phyloP scores from a whole-genome alignment of 768 basidiomycete species.

The Cystoderma amianthinum region DNA sequence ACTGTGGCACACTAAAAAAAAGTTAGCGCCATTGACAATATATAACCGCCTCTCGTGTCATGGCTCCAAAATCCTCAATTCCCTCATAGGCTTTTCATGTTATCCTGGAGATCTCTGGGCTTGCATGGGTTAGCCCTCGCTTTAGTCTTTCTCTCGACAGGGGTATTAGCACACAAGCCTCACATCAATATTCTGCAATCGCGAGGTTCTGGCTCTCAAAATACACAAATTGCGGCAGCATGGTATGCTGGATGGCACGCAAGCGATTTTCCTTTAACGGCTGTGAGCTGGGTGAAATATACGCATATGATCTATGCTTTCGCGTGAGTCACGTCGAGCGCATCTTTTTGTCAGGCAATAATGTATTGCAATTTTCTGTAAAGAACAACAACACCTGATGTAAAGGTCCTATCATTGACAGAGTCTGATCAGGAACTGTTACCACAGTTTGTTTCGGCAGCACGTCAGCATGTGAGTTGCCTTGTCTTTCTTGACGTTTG shows the following conservation, averaged over 20 bases:
- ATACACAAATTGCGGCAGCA: conserved; percentile 29
- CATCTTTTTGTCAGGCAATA: conserved; percentile 1
- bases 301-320: conserved; percentile 54
- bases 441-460: conserved; percentile 45
- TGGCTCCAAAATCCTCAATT: no score
- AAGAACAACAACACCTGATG: conserved; percentile 33
- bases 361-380: conserved; percentile 1
- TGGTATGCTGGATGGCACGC: conserved; percentile 47
- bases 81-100: no score
- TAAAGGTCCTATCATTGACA: conserved; percentile 22
- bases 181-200: no score
- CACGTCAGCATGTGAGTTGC: conserved; percentile 29
- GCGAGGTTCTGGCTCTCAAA: no score
- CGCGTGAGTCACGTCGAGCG: conserved; percentile 33
- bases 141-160: no score
- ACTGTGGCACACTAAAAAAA: no score
- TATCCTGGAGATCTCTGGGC: no score
- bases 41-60: no score
- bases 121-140: no score
- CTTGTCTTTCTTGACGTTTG: conserved; percentile 13
- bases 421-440: conserved; percentile 40
- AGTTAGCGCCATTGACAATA: no score
- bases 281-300: conserved; percentile 45
- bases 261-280: conserved; percentile 30
- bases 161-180: no score